Evolutionary conservation across 2,329 filamentous ascomycete species (phyloP).

Genomic region (Phialophora expanda): DNA sequence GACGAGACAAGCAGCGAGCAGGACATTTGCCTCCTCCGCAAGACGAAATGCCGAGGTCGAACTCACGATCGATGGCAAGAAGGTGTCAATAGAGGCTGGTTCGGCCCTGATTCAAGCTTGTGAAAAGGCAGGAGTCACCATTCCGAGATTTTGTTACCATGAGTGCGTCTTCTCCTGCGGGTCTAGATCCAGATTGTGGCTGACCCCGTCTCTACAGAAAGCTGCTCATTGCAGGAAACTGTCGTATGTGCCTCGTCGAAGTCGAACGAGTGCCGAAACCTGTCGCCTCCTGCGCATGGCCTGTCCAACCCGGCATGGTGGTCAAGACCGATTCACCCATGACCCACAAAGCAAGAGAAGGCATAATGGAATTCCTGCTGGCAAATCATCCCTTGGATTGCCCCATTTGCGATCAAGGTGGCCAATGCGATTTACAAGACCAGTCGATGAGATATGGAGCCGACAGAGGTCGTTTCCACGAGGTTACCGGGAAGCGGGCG

Average conservation of each 20-base stretch:
- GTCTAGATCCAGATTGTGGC: conserved; percentile 6
- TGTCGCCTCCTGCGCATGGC: conserved; percentile 98
- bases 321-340: conserved; percentile 98
- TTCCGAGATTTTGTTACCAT: conserved; percentile 99
- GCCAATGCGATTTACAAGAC: conserved; percentile 98
- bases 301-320: conserved; percentile 97
- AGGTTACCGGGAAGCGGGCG: conserved; percentile 91
- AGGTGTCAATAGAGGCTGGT: conserved; percentile 96
- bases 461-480: conserved; percentile 95
- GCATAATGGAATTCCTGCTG: conserved; percentile 97
- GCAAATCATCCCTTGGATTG: conserved; percentile 97
- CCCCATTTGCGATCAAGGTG: conserved; percentile 97
- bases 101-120: conserved; percentile 98
- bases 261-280: conserved; percentile 96
- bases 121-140: conserved; percentile 90
- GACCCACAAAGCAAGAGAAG: conserved; percentile 96
- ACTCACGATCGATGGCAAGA: conserved; percentile 98
- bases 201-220: conserved; percentile 64
- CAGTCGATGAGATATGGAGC: conserved; percentile 99
- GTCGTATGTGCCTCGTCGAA: conserved; percentile 99
- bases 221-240: conserved; percentile 98
- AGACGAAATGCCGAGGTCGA: conserved; percentile 88
- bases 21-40: conserved; percentile 80
- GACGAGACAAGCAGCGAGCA: conserved; percentile 61
- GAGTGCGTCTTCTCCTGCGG: conserved; percentile 63